Evolutionary conservation across 75 land plant genomes (phyloP), one percentile per base, ranked within the genome.

Genomic region (Gnetum montanum): DNA sequence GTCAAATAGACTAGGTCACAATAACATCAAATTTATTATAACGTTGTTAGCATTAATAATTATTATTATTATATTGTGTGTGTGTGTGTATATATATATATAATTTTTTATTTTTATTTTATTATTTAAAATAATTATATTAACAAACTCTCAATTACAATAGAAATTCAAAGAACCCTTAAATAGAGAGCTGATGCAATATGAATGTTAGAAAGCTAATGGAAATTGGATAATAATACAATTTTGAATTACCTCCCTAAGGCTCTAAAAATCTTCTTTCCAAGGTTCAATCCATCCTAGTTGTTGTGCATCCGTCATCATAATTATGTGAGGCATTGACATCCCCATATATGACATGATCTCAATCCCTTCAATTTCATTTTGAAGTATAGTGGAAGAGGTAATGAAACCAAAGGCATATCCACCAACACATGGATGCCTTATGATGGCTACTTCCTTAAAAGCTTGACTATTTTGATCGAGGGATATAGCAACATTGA

Each of bases 281-380:
- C 37, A 46, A 31, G 35, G 13, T 64, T 43, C 67, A 31, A 27
- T 64, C 67, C 6, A 57, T 62, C 11, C 37, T 47, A 12, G 44
- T 60, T 13, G 48, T 7, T 19, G 60, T 23, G 49, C 13, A 19
- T 70, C 73, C 34, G 58, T 30, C 27, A 75, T 70, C 22, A 61
- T 46, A n/a, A 74, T 44, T 12, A 64, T 31, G 45, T 60, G 76
- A n/a, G 77, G 77, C 77, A 74, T 74, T 34, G 77, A 71, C 77
- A 74, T 74, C 24, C 77, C 77, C 20, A 62, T 76, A 12, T 75
- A 74, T 4, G 64, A 62, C 11, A 74, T 76, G 41, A 74, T 74
- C 54, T 74, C 77, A n/a, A n/a, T n/a, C 37, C 10, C 37, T 6
- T 10, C 37, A 6, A 35, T 10, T 6, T 35, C 37, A 35, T 35